Evolutionary conservation across 1,284 basidiomycete genomes (phyloP), one percentile per base, ranked within the genome.

Genomic region (Trichosporon coremiiforme): DNA sequence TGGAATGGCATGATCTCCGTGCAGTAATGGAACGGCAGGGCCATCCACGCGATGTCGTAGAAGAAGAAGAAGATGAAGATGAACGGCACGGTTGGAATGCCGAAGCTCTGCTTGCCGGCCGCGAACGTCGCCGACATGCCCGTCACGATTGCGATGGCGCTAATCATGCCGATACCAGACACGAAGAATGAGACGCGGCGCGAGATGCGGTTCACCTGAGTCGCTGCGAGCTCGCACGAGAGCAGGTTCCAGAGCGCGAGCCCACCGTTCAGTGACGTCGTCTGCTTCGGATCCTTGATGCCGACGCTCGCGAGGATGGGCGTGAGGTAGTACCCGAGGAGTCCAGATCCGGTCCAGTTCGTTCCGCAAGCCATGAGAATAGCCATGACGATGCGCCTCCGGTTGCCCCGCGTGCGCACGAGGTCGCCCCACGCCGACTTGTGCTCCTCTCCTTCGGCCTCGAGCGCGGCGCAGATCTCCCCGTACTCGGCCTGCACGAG

Each of bases 401-500:
- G 71, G 73, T 84, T 83, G 0, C 83, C 83, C 25, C 70, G 74
- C n/a, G 77, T 82, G 25, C 64, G 63, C 73, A 83, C 75, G 60
- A 83, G 75, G 15, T 76, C 67, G 13, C 65, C 7, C 73, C 74
- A 82, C 5, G 31, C 20, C n/a, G 68, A 66, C 62, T 64, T 33
- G 63, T 67, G 41, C 3, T 74, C 71, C 13, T 73, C 68, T 41
- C 73, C 68, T 69, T 85, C 83, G 35, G 81, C 65, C 7, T 74
- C 75, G 63, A 85, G 66, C 3, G 81, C 84, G 55, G 78, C 67
- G 73, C 76, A 73, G 78, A 85, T 85, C 73, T 85, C 85, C 33
- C 79, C 70, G 38, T 76, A 74, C 72, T 85, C 85, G 72, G 79
- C 82, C 9, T 75, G 70, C 31, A 85, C 77, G n/a, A 85, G 74